Conservation (phyloP, 441 rosid species). For the Breynia disticha region DNA sequence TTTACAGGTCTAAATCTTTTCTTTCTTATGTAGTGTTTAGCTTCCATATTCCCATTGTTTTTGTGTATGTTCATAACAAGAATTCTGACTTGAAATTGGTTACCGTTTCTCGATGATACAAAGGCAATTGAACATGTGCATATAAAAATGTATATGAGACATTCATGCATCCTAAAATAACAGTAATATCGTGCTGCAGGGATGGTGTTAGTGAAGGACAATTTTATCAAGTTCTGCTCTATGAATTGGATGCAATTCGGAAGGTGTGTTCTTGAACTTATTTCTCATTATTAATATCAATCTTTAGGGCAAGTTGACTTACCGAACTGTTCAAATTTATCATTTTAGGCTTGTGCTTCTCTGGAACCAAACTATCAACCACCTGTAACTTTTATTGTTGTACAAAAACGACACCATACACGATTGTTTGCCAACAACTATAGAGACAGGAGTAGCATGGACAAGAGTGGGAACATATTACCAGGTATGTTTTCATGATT, state of each 20-base stretch:
- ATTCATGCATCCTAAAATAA: background rate
- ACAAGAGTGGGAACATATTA: conserved; percentile 82
- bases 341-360: conserved; percentile 83
- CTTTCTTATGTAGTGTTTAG: background rate
- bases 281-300: background rate
- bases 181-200: conserved; percentile 26
- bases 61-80: background rate
- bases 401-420: conserved; percentile 93
- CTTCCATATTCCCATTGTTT: background rate
- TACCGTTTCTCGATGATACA: background rate
- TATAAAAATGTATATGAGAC: background rate
- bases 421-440: conserved; percentile 88
- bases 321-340: background rate
- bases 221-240: conserved; percentile 89
- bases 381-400: conserved; percentile 86
- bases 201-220: conserved; percentile 99
- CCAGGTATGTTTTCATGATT: conserved; percentile 41
- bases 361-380: conserved; percentile 97
- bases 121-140: background rate
- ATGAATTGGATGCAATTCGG: conserved; percentile 89
- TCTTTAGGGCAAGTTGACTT: background rate
- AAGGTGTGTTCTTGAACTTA: conserved; percentile 38
- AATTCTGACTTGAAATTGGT: background rate
- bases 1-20: conserved; percentile 54
- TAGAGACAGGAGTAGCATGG: conserved; percentile 78